Evolutionary conservation across 331 rosid species (phyloP), one percentile per base, ranked within the genome.

Genomic region (Malus hybrid): DNA sequence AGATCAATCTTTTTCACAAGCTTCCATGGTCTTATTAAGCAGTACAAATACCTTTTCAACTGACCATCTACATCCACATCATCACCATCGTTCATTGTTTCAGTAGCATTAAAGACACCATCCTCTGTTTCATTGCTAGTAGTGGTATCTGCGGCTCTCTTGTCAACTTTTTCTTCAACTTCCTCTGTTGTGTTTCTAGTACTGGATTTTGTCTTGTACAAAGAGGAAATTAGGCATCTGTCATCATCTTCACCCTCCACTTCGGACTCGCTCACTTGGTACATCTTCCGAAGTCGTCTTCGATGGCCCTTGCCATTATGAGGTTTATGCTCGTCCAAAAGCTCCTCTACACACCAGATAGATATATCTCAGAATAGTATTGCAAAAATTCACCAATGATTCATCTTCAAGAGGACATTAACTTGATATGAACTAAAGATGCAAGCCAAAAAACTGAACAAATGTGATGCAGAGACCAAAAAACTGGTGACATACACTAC

Each of bases 241-340:
- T 82, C 89, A 42, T 90, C 90, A 34, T 86, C 79, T 52, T 84
- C 90, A 57, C 64, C 72, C 68, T 83, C 81, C 48, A 34, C 67
- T 42, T 70, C 78, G 68, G 80, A 59, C 84, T 75, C 79, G 70
- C 56, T 70, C 54, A 72, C 9, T 57, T 56, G 88, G 75, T 73
- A 86, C 78, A 66, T 88, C 86, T 78, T 93, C 74, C 85, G 80
- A 13, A 87, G 91, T 77, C 86, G 84, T 67, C 86, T 79, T 27
- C 14, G 67, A 13, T 71, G 69, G 33, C 66, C 56, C 69, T 80
- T 79, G 62, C 22, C 78, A 73, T 65, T 70, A 79, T 77, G 83
- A 46, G 75, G 79, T 76, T 70, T 83, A 15, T 76, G 80, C 57
- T 77, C 73, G 56, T 65, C 76, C 73, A 80, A 81, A 59, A 64